Conservation (phyloP, 805 yeast species). For the Ogataea nonfermentans region DNA sequence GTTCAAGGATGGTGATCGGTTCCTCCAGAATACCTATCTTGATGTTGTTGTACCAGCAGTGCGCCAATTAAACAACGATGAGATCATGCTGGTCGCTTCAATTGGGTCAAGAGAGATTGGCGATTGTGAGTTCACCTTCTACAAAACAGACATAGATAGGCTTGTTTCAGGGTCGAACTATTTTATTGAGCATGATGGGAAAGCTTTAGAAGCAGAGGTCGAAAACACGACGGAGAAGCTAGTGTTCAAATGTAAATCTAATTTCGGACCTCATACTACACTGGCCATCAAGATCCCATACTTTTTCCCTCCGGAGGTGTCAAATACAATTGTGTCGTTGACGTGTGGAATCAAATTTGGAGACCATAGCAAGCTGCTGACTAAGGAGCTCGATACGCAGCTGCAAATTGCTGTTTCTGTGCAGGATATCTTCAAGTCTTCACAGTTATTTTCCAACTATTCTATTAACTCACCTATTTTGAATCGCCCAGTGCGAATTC, state of each 20-base stretch:
- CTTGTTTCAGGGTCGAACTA: slow-evolving; percentile 22
- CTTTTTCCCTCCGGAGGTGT: slow-evolving; percentile 35
- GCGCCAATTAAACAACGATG: slow-evolving; percentile 30
- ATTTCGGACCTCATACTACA: slow-evolving; percentile 9
- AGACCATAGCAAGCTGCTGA: slow-evolving; percentile 20
- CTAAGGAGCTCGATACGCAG: slow-evolving; percentile 45
- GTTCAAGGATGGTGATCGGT: slow-evolving; percentile 12
- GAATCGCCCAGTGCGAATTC: slow-evolving; percentile 52
- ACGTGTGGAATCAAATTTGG: slow-evolving; percentile 23
- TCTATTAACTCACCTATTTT: slow-evolving; percentile 59
- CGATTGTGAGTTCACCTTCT: slow-evolving; percentile 20
- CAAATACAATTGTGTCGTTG: slow-evolving; percentile 29
- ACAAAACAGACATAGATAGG: slow-evolving; percentile 31
- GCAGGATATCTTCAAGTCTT: slow-evolving; percentile 67
- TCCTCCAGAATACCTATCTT: slow-evolving; percentile 22
- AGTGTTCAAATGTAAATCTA: slow-evolving; percentile 14
- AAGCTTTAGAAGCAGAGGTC: slow-evolving; percentile 17
- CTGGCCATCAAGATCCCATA: slow-evolving; percentile 29
- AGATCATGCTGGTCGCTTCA: slow-evolving; percentile 19
- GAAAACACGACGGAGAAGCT: slow-evolving; percentile 15
- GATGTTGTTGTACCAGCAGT: slow-evolving; percentile 22
- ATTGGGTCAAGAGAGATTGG: slow-evolving; percentile 22
- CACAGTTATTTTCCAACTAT: slow-evolving; percentile 61
- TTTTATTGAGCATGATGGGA: slow-evolving; percentile 7
- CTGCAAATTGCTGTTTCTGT: slow-evolving; percentile 71